Base-by-base conservation (phyloP, 163 green algal genomes). In the Chloroidium sp. region DNA sequence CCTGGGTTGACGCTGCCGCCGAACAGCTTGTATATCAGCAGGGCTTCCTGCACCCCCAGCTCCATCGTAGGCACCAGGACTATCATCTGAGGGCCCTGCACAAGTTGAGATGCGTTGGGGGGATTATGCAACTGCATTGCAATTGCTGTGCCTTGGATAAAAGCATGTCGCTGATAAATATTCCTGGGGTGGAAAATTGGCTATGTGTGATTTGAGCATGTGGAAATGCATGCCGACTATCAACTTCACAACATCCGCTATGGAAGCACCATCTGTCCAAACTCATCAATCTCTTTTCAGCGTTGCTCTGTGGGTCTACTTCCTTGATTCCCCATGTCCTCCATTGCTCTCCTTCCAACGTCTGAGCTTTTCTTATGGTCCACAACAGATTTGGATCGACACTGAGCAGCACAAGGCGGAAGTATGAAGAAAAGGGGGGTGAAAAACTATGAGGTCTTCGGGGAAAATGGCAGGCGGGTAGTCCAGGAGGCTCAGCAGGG, bases 1-100 rank as follows among this genome's bases (percentile, higher is more conserved):
- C 91, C 87, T 0, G 79, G 69, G 82, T 87, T 93, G 59, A 94
- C 58, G n/a, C 36, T 79, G 68, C 92, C 93, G 1, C 93, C 93
- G 81, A 93, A 91, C 59, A 97, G 87, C 76, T 91, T 89, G 90
- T 90, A 97, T 13, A 80, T 69, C 59, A 84, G 80, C 81, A 84
- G 64, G 3, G 77, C 76, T 83, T 89, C 82, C 88, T 97, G 93
- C 75, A 96, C 93, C 2, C 94, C 94, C 81, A 98, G 88, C 86
- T 98, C 94, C 64, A 92, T 85, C 0, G 90, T 95, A 0, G 94
- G 94, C 69, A 96, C 93, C 62, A 98, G 76, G 13, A 98, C 82
- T 60, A 97, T 68, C 4, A 88, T 82, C 83, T 93, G 89, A 13
- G 89, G 89, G 6, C 87, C 89, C 85, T 90, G 80, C 76, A 80